phyloP scores from a whole-genome alignment of 441 rosid species.

The Pelargonium cotyledonis region DNA sequence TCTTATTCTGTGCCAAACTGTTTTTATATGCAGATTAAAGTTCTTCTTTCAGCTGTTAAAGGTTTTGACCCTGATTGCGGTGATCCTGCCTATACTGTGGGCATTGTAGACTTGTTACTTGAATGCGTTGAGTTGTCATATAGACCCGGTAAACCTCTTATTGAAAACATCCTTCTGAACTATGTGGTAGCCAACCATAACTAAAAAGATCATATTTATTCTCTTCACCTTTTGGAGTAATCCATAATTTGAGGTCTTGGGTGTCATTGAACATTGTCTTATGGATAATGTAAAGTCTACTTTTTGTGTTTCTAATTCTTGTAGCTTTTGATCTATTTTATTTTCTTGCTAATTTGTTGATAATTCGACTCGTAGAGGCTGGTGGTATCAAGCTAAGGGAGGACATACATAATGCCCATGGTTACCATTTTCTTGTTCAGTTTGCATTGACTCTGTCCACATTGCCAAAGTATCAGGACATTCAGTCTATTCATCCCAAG shows the following conservation, averaged over 20 bases:
- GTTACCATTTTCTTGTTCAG: slow-evolving; percentile 99
- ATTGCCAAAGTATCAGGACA: slow-evolving; percentile 44
- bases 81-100: slow-evolving; percentile 96
- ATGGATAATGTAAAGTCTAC: neutral
- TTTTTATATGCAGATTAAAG: slow-evolving; percentile 72
- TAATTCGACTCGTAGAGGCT: slow-evolving; percentile 69
- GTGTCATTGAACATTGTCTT: neutral
- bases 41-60: slow-evolving; percentile 91
- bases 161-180: neutral
- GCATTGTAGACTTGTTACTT: slow-evolving; percentile 98
- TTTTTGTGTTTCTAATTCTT: slow-evolving; percentile 8
- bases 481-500: slow-evolving; percentile 35
- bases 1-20: slow-evolving; percentile 22
- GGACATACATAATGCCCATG: slow-evolving; percentile 99
- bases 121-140: slow-evolving; percentile 96
- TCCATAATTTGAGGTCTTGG: slow-evolving; percentile 14
- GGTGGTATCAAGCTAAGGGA: slow-evolving; percentile 93
- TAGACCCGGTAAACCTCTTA: slow-evolving; percentile 70
- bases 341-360: slow-evolving; percentile 30
- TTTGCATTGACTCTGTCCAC: slow-evolving; percentile 82
- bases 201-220: slow-evolving; percentile 11
- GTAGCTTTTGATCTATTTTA: slow-evolving; percentile 9
- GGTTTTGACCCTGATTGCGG: slow-evolving; percentile 88
- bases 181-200: slow-evolving; percentile 11
- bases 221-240: slow-evolving; percentile 1